Evolutionary conservation across 148 eudicot genomes (phyloP).

Genomic region (Selenicereus undatus): DNA sequence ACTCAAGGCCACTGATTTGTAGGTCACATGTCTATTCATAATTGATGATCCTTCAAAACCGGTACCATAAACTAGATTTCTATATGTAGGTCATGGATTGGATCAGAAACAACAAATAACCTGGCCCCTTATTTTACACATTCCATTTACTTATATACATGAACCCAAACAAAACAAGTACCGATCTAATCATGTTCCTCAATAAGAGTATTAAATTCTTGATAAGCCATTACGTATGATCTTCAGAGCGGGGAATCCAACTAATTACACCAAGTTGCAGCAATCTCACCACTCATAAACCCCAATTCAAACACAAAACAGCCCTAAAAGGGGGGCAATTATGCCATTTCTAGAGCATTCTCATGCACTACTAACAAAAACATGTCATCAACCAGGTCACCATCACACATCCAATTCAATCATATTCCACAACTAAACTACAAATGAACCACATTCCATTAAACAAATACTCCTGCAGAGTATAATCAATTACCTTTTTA

Average conservation of each 20-base stretch:
- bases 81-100: background rate
- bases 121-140: background rate
- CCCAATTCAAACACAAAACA: background rate
- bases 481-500: slow-evolving; percentile 17
- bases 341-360: background rate
- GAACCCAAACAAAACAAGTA: too few relatives aligned
- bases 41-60: background rate
- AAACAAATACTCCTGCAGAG: background rate
- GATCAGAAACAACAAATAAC: background rate
- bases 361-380: background rate
- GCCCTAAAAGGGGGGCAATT: background rate
- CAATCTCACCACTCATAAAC: background rate
- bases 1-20: too few relatives aligned
- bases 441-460: too few relatives aligned
- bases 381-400: background rate
- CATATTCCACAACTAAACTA: background rate
- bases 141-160: background rate
- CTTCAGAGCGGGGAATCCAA: background rate
- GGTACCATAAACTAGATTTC: background rate
- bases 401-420: background rate
- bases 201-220: background rate
- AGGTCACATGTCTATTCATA: too few relatives aligned
- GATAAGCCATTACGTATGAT: background rate
- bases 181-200: background rate
- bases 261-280: background rate